Evolutionary conservation across 2,329 filamentous ascomycete genomes (phyloP).

Genomic region (Fusarium piperis): DNA sequence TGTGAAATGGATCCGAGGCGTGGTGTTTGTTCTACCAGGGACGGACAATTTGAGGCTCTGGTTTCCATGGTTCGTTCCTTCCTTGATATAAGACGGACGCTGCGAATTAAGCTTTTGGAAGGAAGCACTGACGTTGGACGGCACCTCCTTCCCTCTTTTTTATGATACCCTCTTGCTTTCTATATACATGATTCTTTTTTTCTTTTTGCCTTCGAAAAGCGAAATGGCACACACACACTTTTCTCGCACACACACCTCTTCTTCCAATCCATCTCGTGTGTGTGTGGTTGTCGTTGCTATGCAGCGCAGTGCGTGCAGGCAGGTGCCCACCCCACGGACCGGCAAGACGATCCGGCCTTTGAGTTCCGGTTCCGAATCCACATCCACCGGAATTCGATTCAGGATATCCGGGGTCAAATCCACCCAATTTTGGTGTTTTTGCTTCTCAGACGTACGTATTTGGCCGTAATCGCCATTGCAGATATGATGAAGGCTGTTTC

Average conservation of each 20-base stretch:
- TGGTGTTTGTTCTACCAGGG: slow-evolving; percentile 3
- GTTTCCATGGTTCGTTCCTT: background rate
- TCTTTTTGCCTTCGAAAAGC: background rate
- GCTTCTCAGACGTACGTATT: background rate
- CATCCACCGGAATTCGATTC: background rate
- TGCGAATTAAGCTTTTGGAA: background rate
- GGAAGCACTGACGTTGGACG: background rate
- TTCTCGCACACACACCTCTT: background rate
- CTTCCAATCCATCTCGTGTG: background rate
- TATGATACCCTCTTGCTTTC: background rate
- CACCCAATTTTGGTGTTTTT: background rate
- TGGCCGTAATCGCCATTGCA: background rate
- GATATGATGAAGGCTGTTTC: background rate
- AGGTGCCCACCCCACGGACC: background rate
- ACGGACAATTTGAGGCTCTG: slow-evolving; percentile 17
- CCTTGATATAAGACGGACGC: background rate
- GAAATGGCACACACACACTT: background rate
- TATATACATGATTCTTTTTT: background rate
- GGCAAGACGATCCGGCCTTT: slow-evolving; percentile 1
- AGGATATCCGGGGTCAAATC: background rate
- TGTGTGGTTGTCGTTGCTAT: background rate
- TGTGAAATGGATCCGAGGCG: slow-evolving; percentile 15
- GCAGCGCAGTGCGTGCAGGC: background rate
- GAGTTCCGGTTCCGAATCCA: slow-evolving; percentile 2
- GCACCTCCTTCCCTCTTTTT: background rate